Conservation (phyloP, 225 moss, liverwort and hornwort genomes). For the Physcomitrium patens region DNA sequence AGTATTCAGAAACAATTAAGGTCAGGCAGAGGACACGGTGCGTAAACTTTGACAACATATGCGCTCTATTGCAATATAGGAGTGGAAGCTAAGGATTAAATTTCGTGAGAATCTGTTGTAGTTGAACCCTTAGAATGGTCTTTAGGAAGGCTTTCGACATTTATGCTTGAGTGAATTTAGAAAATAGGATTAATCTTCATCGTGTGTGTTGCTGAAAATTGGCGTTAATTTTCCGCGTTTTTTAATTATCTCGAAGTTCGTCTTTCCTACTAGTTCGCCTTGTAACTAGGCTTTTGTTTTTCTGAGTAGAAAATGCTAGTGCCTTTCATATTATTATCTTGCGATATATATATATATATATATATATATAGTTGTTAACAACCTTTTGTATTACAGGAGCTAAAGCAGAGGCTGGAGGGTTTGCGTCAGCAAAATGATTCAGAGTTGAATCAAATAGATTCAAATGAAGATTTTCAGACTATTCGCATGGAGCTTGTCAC, state of each 20-base stretch:
- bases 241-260: background rate
- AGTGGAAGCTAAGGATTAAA: background rate
- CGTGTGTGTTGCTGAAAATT: conserved; percentile 3
- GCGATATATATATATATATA: background rate
- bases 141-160: conserved; percentile 12
- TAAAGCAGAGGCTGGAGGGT: conserved; percentile 52
- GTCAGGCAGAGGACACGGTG: background rate
- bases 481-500: conserved; percentile 60
- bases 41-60: background rate
- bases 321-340: conserved; percentile 1
- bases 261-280: background rate
- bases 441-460: conserved; percentile 31
- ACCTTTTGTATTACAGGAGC: conserved; percentile 35
- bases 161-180: background rate
- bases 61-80: background rate
- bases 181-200: background rate
- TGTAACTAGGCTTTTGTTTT: background rate
- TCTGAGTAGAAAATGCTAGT: background rate
- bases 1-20: background rate
- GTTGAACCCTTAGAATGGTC: background rate
- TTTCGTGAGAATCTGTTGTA: background rate
- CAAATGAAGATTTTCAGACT: conserved; percentile 50
- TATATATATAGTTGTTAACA: conserved; percentile 6
- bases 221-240: background rate
- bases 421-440: conserved; percentile 41